Percentiles rank a stretch among this genome's conserved stretches.
Evolutionary conservation across 345 rosid species (phyloP).

Genomic region (Eutrema heterophyllum): DNA sequence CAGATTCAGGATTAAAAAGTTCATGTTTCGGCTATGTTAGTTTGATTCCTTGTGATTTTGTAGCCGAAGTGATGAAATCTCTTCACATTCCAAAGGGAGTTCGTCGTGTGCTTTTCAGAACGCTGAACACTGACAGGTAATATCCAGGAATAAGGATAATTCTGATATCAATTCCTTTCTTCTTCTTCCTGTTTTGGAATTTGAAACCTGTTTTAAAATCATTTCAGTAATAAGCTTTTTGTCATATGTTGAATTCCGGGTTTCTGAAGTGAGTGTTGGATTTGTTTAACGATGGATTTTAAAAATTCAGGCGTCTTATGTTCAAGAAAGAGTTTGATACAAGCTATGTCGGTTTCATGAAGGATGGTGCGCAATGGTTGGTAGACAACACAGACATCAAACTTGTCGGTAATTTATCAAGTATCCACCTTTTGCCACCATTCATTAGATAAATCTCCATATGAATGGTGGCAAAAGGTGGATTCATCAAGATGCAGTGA

Average conservation of each 20-base stretch:
- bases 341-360: constrained; percentile 78
- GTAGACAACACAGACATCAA: constrained; percentile 86
- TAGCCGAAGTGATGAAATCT: constrained; percentile 79
- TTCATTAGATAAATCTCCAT: neutral
- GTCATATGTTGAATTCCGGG: neutral
- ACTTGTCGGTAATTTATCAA: constrained; percentile 52
- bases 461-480: no score
- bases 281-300: neutral
- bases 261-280: neutral
- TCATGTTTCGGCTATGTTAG: neutral
- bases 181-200: neutral
- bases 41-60: neutral
- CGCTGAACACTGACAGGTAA: constrained; percentile 83
- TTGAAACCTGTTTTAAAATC: neutral
- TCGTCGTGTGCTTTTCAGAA: constrained; percentile 78
- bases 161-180: neutral
- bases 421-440: neutral
- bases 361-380: constrained; percentile 88
- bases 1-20: neutral
- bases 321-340: constrained; percentile 63
- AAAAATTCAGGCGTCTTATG: constrained; percentile 67
- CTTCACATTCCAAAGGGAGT: constrained; percentile 71
- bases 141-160: neutral
- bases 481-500: no score
- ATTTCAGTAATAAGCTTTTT: neutral